Base-by-base conservation (phyloP, 495 filamentous ascomycete genomes). In the Talaromyces adpressus region DNA sequence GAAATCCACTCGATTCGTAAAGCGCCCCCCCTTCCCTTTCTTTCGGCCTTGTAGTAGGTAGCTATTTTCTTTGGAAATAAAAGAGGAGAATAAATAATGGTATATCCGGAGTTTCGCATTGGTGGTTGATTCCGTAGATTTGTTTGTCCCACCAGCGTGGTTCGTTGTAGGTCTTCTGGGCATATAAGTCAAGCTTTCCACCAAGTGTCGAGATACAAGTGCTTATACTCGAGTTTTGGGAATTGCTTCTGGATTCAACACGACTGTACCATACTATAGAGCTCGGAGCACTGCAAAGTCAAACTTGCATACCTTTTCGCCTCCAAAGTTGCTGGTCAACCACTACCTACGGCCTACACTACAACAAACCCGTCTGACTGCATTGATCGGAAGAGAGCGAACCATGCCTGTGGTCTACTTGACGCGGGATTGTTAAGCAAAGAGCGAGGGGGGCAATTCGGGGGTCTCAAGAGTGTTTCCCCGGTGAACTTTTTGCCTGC, bases 1-100 rank as follows among this genome's bases (percentile, higher is more conserved):
- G 56, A 58, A 58, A 58, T 58, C 56, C 56, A 58, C 56, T 20
- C 56, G 8, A 29, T 29, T 16, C 54, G 30, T 25, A 54, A 27
- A 54, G 51, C 51, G 51, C 22, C 56, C 56, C 56, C 30, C 56
- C 30, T 25, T 36, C 20, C 56, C 30, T 36, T 36, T 36, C 27
- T 36, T 12, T 30, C 22, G 23, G 53, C 27, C 29, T 22, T 36
- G 29, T 36, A 49, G 45, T 49, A 49, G n/a, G 8, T 49, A 20
- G 36, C 36, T 41, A 49, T 49, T 49, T 18, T 18, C 5, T 54
- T 7, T 6, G 51, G 51, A 54, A 54, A 25, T 54, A 29, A 25
- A 29, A 25, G 9, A 53, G 23, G 11, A 54, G 18, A 54, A 54
- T 25, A 54, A 54, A 49, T 49, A 49, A 20, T 49, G 18, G 45